These are phyloP conservation scores for Geoglossum cookeanum DNA, from an alignment of 2,329 filamentous ascomycete species.

Conservation along the genomic window DNA sequence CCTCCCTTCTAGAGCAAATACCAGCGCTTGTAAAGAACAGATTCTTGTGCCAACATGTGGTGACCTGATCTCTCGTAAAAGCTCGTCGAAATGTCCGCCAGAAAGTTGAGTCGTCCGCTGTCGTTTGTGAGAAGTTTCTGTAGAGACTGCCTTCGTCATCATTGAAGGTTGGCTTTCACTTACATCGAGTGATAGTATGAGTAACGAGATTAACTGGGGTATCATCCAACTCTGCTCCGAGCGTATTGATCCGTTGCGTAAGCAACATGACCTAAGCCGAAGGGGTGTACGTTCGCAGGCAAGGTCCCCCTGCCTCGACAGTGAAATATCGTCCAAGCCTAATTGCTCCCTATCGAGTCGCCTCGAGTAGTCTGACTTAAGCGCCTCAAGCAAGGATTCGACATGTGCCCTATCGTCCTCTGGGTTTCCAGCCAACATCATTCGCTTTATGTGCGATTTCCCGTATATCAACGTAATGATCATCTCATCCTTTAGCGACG, in stretches of 20 bases:
- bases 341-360: slow-evolving; percentile 52
- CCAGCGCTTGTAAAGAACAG: slow-evolving; percentile 34
- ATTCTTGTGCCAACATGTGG: slow-evolving; percentile 22
- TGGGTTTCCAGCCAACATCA: slow-evolving; percentile 18
- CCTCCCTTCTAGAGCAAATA: slow-evolving; percentile 29
- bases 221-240: slow-evolving; percentile 16
- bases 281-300: neutral
- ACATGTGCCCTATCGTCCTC: slow-evolving; percentile 27
- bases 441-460: slow-evolving; percentile 35
- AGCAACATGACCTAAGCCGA: neutral
- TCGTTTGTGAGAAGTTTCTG: slow-evolving; percentile 7
- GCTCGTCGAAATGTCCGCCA: slow-evolving; percentile 10
- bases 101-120: slow-evolving; percentile 6
- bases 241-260: slow-evolving; percentile 5
- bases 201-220: slow-evolving; percentile 21
- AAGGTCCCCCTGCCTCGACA: slow-evolving; percentile 20
- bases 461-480: slow-evolving; percentile 51
- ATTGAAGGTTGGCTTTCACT: neutral
- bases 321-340: slow-evolving; percentile 54
- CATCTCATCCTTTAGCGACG: slow-evolving; percentile 56
- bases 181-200: slow-evolving; percentile 6
- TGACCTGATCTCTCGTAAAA: slow-evolving; percentile 19
- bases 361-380: slow-evolving; percentile 64
- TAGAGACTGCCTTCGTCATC: neutral
- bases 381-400: slow-evolving; percentile 44